phyloP scores from a whole-genome alignment of 2,329 filamentous ascomycete species.

The Pseudogymnoascus sp. region DNA sequence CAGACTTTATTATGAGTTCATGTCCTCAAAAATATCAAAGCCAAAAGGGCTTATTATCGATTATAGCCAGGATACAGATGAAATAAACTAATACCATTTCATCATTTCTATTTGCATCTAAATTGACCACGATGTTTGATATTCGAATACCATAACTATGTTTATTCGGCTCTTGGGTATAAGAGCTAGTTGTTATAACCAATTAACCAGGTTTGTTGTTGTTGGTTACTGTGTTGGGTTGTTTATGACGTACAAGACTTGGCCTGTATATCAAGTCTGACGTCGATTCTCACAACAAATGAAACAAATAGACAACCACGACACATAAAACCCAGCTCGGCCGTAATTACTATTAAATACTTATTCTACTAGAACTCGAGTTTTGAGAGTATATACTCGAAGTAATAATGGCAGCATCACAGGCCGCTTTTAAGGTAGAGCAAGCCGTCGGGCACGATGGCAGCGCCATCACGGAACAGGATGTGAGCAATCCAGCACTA shows the following conservation, averaged over 20 bases:
- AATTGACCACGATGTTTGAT: neutral
- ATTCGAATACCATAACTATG: neutral
- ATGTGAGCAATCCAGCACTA: conserved; percentile 55
- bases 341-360: neutral
- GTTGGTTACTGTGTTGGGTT: neutral
- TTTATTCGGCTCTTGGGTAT: neutral
- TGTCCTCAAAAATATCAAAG: conserved; percentile 3
- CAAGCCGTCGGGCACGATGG: conserved; percentile 59
- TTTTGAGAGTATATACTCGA: neutral
- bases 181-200: neutral
- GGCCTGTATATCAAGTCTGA: neutral
- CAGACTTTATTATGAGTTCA: neutral
- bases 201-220: neutral
- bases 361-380: neutral
- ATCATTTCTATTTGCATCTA: neutral
- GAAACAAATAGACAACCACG: neutral
- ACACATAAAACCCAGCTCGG: neutral
- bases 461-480: conserved; percentile 57
- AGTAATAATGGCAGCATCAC: conserved; percentile 22
- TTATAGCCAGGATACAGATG: neutral
- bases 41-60: neutral
- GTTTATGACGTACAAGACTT: neutral
- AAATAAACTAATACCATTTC: conserved; percentile 4
- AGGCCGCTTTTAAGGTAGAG: conserved; percentile 61
- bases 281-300: neutral